These are phyloP conservation scores for Cicer cuneatum DNA, from an alignment of 306 rosid species.

Conservation along the genomic window DNA sequence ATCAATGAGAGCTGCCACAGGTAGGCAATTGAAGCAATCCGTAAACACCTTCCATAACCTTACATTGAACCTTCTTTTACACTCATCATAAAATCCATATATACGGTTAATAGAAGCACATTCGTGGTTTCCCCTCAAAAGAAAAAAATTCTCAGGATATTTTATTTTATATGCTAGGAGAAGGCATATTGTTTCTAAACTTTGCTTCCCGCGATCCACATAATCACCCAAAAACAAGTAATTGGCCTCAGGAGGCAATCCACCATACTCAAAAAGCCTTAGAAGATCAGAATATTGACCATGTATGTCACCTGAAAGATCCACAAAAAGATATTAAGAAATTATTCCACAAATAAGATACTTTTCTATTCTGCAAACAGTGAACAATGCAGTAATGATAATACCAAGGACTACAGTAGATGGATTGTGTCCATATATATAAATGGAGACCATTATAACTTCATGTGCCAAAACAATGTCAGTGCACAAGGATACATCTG, in stretches of 20 bases:
- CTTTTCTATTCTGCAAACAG: conserved; percentile 3
- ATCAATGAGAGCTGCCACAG: conserved; percentile 86
- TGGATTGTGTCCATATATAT: conserved; percentile 16
- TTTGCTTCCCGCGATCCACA: conserved; percentile 68
- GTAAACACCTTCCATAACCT: conserved; percentile 84
- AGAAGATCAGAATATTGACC: conserved; percentile 79
- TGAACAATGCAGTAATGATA: conserved; percentile 18
- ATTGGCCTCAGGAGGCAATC: conserved; percentile 80
- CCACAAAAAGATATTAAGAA: conserved; percentile 24
- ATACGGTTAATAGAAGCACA: conserved; percentile 92
- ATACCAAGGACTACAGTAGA: conserved; percentile 17
- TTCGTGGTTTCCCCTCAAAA: conserved; percentile 72
- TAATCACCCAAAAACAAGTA: conserved; percentile 76
- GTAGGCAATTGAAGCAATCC: conserved; percentile 83
- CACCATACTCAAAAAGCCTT: conserved; percentile 81
- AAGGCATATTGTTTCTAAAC: conserved; percentile 61
- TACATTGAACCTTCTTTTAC: conserved; percentile 86
- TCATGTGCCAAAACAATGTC: conserved; percentile 28
- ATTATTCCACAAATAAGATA: conserved; percentile 19
- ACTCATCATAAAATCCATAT: conserved; percentile 90
- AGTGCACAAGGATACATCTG: conserved; percentile 9
- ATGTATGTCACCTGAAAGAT: conserved; percentile 76
- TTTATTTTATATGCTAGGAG: conserved; percentile 53
- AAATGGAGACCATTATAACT: conserved; percentile 24
- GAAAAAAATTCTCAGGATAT: conserved; percentile 57